Evolutionary conservation across 2,329 filamentous ascomycete genomes (phyloP), one percentile per base, ranked within the genome.

Genomic region (Pseudogymnoascus sp.): DNA sequence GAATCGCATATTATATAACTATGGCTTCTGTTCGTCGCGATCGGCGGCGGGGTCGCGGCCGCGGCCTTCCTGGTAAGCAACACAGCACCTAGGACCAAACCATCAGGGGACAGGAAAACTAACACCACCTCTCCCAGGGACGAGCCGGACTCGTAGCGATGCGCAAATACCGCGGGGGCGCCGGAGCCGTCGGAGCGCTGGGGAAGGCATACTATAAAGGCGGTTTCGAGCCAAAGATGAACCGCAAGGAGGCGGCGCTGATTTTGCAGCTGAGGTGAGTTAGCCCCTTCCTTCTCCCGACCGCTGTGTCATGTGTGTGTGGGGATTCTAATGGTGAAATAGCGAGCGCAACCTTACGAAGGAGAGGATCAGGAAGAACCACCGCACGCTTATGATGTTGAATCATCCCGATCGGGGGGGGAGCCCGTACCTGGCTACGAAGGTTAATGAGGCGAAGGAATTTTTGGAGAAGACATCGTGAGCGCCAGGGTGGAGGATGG

Each of bases 391-490:
- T 68, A 99, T 99, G 93, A 86, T 99, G 63, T 82, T 96, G 68
- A 99, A 99, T 81, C 95, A 99, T 76, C 95, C 95, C 67, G 95
- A 99, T 81, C 89, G 95, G 73, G 95, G 95, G 68, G 95, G 95
- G 40, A 97, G 92, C 73, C 95, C 95, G 6, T 99, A 97, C 74
- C 80, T 99, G 49, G 95, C 95, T 12, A 97, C 93, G 61, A 99
- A 99, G 77, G 89, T 99, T 74, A 99, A 99, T 78, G 95, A 99
- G 76, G 95, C 95, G 40, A 99, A 99, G 77, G 93, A 97, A 75
- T 85, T 97, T 66, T 75, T 99, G 68, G 95, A 99, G 75, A 97
- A 96, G 77, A 80, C 25, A 7, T 31, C 49, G 25, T 58, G 16
- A 43, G 40, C 4, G 23, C 16, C 4, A 2, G 31, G 49, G 49